Conservation (phyloP, 2,329 filamentous ascomycete species). For the Aspergillus sclerotialis region DNA sequence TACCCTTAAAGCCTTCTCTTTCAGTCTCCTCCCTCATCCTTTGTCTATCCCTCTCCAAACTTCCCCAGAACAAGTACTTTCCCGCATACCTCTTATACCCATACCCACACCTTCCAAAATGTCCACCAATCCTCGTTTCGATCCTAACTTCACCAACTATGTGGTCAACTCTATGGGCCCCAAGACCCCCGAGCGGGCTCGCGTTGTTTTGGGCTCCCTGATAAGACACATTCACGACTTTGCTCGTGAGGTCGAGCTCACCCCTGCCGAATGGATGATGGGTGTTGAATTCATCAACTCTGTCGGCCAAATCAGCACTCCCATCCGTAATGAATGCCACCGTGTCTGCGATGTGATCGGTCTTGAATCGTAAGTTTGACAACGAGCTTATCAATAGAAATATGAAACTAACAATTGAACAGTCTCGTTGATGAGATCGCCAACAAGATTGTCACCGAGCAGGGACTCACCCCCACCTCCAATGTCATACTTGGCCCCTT, state of each 20-base stretch:
- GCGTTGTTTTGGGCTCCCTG: slow-evolving; percentile 56
- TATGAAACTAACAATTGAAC: slow-evolving; percentile 36
- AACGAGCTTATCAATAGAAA: slow-evolving; percentile 5
- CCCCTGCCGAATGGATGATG: slow-evolving; percentile 67
- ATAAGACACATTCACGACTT: slow-evolving; percentile 73
- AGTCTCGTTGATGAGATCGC: slow-evolving; percentile 73
- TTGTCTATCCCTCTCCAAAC: too few species aligned
- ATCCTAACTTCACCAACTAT: slow-evolving; percentile 68
- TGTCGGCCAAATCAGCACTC: slow-evolving; percentile 61
- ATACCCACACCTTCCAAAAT: slow-evolving; percentile 8
- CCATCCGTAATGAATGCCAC: slow-evolving; percentile 67
- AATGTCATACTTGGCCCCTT: slow-evolving; percentile 71
- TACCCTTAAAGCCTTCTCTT: too few species aligned
- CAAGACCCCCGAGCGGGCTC: slow-evolving; percentile 57
- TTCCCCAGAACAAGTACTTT: too few species aligned
- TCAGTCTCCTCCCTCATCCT: too few species aligned
- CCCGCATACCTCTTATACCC: background rate
- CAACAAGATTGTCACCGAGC: slow-evolving; percentile 58
- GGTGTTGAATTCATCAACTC: slow-evolving; percentile 71
- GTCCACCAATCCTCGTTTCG: slow-evolving; percentile 31
- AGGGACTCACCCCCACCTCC: slow-evolving; percentile 59
- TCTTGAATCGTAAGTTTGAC: slow-evolving; percentile 50
- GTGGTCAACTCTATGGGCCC: slow-evolving; percentile 69
- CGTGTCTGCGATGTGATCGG: slow-evolving; percentile 67
- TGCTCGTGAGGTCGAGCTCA: slow-evolving; percentile 68